Evolutionary conservation across 306 rosid genomes (phyloP).

Genomic region (Myrica gale): DNA sequence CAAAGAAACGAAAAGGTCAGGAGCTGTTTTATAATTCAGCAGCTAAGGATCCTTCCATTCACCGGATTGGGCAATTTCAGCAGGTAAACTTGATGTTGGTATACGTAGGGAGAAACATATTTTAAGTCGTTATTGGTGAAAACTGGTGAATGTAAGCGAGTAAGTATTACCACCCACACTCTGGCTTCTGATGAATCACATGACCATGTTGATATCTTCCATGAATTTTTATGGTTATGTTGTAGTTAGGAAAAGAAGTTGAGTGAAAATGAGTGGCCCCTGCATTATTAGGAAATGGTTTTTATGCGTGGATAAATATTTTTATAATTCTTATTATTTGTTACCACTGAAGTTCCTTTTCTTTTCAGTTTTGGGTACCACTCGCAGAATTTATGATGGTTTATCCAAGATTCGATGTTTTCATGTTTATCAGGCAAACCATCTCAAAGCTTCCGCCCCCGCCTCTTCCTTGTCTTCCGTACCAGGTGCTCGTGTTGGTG

Average conservation of each 20-base stretch:
- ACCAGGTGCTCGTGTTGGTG: conserved; percentile 58
- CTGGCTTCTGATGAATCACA: neutral
- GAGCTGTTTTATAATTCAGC: conserved; percentile 69
- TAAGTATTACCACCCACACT: neutral
- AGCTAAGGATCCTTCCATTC: conserved; percentile 65
- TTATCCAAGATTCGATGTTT: conserved; percentile 6
- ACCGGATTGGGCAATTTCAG: conserved; percentile 63
- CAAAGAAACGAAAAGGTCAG: conserved; percentile 78
- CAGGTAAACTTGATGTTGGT: conserved; percentile 59
- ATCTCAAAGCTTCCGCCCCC: conserved; percentile 54
- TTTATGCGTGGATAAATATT: neutral
- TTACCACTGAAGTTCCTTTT: conserved; percentile 10
- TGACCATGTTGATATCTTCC: neutral
- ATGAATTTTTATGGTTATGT: neutral
- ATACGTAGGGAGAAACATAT: conserved; percentile 6
- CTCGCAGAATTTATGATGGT: neutral
- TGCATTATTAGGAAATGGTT: conserved; percentile 2
- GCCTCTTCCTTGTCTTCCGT: conserved; percentile 50
- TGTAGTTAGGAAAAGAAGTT: neutral
- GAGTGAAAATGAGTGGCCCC: neutral
- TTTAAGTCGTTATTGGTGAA: conserved; percentile 24
- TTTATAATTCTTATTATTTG: neutral
- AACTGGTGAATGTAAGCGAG: conserved; percentile 6
- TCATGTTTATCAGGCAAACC: conserved; percentile 61
- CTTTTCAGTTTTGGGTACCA: neutral